Evolutionary conservation across 352 stramenopile genomes (phyloP).

Genomic region (Phytophthora pini): DNA sequence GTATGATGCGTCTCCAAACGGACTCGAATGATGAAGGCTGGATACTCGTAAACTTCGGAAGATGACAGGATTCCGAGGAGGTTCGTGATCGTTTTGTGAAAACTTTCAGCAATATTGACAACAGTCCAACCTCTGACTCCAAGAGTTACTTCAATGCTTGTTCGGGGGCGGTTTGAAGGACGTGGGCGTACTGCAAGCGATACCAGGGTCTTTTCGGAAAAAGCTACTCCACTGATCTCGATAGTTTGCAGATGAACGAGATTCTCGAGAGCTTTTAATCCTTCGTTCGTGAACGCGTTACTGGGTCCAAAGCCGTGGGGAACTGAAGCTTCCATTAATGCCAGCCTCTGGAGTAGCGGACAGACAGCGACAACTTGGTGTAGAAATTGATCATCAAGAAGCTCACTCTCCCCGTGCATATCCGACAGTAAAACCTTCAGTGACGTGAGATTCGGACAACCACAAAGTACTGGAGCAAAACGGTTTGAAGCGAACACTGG

Average conservation of each 20-base stretch:
- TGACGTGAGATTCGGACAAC: constrained; percentile 21
- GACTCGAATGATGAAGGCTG: constrained; percentile 29
- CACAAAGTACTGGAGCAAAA: constrained; percentile 27
- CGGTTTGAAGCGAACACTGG: constrained; percentile 27
- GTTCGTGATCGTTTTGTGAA: constrained; percentile 28
- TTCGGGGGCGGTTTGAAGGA: constrained; percentile 5
- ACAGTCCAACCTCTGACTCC: constrained; percentile 24
- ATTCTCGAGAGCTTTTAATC: constrained; percentile 16
- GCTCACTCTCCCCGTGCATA: constrained; percentile 27
- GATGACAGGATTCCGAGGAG: constrained; percentile 8
- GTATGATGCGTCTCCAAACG: constrained; percentile 31
- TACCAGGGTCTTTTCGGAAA: constrained; percentile 23
- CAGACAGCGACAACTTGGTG: constrained; percentile 19
- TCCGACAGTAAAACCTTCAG: constrained; percentile 38
- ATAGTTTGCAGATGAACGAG: constrained; percentile 21
- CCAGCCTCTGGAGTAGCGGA: constrained; percentile 22
- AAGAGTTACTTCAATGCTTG: constrained; percentile 27
- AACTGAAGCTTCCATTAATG: constrained; percentile 23
- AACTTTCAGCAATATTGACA: constrained; percentile 24
- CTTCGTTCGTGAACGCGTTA: constrained; percentile 29
- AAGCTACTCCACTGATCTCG: constrained; percentile 30
- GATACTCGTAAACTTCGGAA: constrained; percentile 2
- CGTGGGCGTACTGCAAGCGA: constrained; percentile 5
- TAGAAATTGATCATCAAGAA: constrained; percentile 38
- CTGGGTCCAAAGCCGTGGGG: constrained; percentile 39